A percentile compares a stretch with the other conserved stretches of the same genome.
phyloP scores from a whole-genome alignment of 129 eudicot species.

The Apium graveolens region DNA sequence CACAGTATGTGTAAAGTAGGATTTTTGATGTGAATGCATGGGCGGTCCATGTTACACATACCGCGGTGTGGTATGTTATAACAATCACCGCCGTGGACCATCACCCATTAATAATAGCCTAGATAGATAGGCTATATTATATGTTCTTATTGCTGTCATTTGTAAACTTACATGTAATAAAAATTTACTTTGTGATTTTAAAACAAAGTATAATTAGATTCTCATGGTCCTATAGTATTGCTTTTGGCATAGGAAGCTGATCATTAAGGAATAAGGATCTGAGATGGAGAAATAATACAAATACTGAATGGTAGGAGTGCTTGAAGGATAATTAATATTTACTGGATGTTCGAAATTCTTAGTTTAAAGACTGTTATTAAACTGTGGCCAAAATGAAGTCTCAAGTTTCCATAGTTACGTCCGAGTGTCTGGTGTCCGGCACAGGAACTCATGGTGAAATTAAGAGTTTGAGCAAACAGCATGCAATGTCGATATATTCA shows the following conservation, averaged over 20 bases:
- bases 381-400: neutral
- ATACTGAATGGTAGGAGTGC: neutral
- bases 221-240: neutral
- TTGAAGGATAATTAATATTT: neutral
- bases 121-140: no score
- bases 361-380: neutral
- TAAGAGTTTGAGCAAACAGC: neutral
- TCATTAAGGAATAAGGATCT: neutral
- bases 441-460: neutral
- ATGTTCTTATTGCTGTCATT: neutral
- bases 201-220: neutral
- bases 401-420: neutral
- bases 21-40: no score
- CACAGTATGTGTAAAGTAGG: no score
- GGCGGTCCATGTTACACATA: no score
- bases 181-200: neutral
- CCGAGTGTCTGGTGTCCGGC: neutral
- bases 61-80: no score
- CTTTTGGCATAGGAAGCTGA: neutral
- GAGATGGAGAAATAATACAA: neutral
- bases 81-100: no score
- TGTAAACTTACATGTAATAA: neutral
- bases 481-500: neutral
- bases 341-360: neutral
- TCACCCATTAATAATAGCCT: neutral